Base-by-base conservation (phyloP, 2,329 filamentous ascomycete genomes). In the Pseudocercospora cruenta region DNA sequence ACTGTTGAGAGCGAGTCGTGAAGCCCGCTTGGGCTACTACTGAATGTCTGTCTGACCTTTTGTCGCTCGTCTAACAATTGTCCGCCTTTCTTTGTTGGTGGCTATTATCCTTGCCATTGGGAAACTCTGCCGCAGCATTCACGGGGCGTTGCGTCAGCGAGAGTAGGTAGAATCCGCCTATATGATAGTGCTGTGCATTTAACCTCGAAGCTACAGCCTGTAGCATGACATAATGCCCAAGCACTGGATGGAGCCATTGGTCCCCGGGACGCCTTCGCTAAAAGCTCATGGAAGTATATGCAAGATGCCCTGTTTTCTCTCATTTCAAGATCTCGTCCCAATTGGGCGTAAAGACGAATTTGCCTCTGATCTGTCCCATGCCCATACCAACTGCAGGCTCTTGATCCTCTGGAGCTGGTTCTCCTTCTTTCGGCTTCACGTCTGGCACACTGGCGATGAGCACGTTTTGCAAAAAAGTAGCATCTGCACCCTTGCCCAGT, bases 311-410 rank as follows among this genome's bases (percentile, higher is more conserved):
- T 1, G 8, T 16, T 26, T 19, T 6, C 36, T 14, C 14, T 64
- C 60, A 67, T 54, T 62, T 70, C 63, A 84, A 75, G 67, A 88
- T 82, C 71, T 83, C 80, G 55, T 81, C 80, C 85, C 86, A 89
- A 73, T 90, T 83, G 14, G 88, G 88, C 59, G 82, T 85, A 36
- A 89, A 84, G 1, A 89, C 85, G 73, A 89, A 88, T 77, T 88
- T 89, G 62, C 85, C 86, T 75, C 84, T 86, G n/a, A 90, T 81
- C 71, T 87, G 83, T 8, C 87, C 88, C 80, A 90, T 85, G 2
- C 83, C 83, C 77, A 83, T 84, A 1, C 82, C 82, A 14, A 76
- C 78, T 19, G 67, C 69, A 22, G 65, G 64, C 12, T 73, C 68
- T 64, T 58, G 67, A 63, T 63, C 58, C 54, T 69, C 63, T 9